Evolutionary conservation across 257 asterid genomes (phyloP), one percentile per base, ranked within the genome.

Genomic region (Scutellaria barbata): DNA sequence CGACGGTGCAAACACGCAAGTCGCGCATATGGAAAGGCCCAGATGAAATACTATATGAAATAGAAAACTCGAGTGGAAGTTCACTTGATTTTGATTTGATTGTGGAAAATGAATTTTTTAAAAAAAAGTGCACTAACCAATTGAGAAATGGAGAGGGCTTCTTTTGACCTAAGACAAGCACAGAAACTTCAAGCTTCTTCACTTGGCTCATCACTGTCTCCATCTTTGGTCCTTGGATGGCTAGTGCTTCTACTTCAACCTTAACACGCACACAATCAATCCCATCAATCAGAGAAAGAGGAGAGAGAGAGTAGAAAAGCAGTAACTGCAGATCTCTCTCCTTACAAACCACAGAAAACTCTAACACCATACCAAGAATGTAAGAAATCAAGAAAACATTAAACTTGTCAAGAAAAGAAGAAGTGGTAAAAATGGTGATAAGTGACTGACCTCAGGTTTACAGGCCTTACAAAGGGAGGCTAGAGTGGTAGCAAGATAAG

Each of bases 131-230:
- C 12, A 55, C 89, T 67, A 35, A 90, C 96, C 96, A 88, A 57
- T 56, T 79, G 72, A 88, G 84, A 52, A 89, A 67, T 61, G 89
- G 76, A 14, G 92, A 83, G 53, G 86, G 82, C 73, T 81, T 84
- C 71, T 83, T 86, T 70, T 93, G 97, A 20, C 97, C 97, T 75
- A 90, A 66, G 18, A 93, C 92, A 18, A 93, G 84, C 56, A 93
- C 98, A 78, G 95, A 87, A 8, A 93, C 97, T 65, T 90, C 96
- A 14, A 90, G 96, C 85, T 89, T 93, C 87, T 89, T 87, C 62
- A 93, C 98, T 69, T 93, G 98, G 85, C 87, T 89, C 83, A 86
- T 84, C 16, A 90, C 87, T 12, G 95, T 90, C 43, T 74, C 89
- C 87, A 90, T 73, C 68, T 80, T 89, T 70, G 94, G 94, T 20